Percentiles rank a stretch among this genome's conserved stretches.
phyloP scores from a whole-genome alignment of 176 grass and related monocot species.

The Alloteropsis semialata region DNA sequence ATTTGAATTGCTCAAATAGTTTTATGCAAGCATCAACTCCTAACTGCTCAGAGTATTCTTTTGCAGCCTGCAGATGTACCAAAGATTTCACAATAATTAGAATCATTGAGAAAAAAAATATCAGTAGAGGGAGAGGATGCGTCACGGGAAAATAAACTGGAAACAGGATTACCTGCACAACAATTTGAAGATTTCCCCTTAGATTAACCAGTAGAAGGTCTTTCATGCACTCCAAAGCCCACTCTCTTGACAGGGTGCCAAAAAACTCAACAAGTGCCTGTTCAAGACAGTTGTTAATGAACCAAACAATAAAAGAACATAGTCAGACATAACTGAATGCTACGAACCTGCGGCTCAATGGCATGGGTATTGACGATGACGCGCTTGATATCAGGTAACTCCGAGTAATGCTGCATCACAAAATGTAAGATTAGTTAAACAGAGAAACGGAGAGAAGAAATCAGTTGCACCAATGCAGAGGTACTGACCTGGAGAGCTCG shows the following conservation, averaged over 20 bases:
- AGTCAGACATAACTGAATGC: conserved; percentile 5
- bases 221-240: conserved; percentile 99
- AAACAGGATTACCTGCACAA: conserved; percentile 87
- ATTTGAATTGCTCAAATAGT: conserved; percentile 98
- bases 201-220: conserved; percentile 90
- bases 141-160: not conserved
- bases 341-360: conserved; percentile 91
- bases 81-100: conserved; percentile 10
- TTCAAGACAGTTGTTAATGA: conserved; percentile 21
- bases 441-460: not conserved
- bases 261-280: conserved; percentile 98
- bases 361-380: conserved; percentile 98
- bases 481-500: conserved; percentile 82
- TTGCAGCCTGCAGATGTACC: conserved; percentile 56
- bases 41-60: conserved; percentile 91
- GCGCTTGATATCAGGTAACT: conserved; percentile 92
- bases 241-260: conserved; percentile 87
- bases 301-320: not conserved
- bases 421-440: conserved; percentile 27
- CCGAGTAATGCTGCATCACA: conserved; percentile 82
- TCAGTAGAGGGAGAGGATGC: not conserved
- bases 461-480: conserved; percentile 16
- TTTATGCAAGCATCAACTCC: conserved; percentile 90
- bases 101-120: not conserved
- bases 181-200: conserved; percentile 95